Evolutionary conservation across 805 yeast species (phyloP).

Genomic region (Teunomyces stri): DNA sequence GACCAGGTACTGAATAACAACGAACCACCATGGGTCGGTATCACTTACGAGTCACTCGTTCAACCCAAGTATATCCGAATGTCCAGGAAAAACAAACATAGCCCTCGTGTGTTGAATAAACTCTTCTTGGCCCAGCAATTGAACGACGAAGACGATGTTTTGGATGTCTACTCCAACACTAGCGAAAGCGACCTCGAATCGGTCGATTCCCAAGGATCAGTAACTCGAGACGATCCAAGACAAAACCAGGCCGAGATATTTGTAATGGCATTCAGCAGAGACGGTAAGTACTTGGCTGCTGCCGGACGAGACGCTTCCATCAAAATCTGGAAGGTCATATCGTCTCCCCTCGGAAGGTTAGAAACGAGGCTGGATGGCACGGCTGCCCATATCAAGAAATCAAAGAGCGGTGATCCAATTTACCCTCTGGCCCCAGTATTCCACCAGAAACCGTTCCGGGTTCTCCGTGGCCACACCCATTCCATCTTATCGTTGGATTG

Average conservation of each 20-base stretch:
- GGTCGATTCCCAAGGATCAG: conserved; percentile 4
- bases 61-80: conserved; percentile 57
- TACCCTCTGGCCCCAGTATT: conserved; percentile 72
- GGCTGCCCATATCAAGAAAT: conserved; percentile 12
- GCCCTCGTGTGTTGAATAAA: conserved; percentile 48
- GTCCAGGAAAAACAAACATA: conserved; percentile 43
- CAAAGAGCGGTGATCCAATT: conserved; percentile 15
- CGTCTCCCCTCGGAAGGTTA: conserved; percentile 67
- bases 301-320: conserved; percentile 76
- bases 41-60: conserved; percentile 40
- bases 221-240: conserved; percentile 1
- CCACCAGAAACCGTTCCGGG: conserved; percentile 59
- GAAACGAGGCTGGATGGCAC: conserved; percentile 25
- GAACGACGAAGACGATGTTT: conserved; percentile 13
- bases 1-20: conserved; percentile 10
- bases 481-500: conserved; percentile 78
- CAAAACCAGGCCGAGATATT: conserved; percentile 53
- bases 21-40: conserved; percentile 28
- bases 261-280: conserved; percentile 67
- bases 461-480: conserved; percentile 63
- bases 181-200: conserved; percentile 6
- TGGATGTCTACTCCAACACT: conserved; percentile 8
- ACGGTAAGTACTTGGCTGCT: conserved; percentile 80
- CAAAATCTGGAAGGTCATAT: conserved; percentile 75
- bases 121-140: conserved; percentile 68